Base-by-base conservation (phyloP, 2,329 filamentous ascomycete genomes). In the Thermoascus crustaceus region DNA sequence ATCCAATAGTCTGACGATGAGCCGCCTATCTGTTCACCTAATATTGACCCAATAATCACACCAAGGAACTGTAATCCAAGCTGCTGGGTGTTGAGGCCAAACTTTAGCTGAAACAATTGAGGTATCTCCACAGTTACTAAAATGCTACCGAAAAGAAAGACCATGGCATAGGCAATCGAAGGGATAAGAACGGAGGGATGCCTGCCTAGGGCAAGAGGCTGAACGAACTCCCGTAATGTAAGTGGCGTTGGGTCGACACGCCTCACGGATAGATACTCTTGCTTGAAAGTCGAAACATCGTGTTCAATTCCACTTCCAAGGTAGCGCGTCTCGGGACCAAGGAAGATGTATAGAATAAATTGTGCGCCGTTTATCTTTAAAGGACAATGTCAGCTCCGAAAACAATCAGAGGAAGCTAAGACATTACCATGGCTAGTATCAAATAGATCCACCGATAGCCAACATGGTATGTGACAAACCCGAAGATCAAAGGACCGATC, bases 391-490 rank as follows among this genome's bases (percentile, higher is more conserved):
- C 3, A 7, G 34, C 39, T 31, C 38, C 31, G 51, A 36, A 4
- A 45, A 45, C 7, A 51, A 43, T 32, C 31, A 32, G n/a, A 25
- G 3, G 14, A 32, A 20, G 14, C 14, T 2, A 19, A 22, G 11
- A 13, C 44, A 60, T 53, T 42, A 72, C 68, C 25, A 77, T 76
- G 2, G 72, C 71, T 14, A 76, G 54, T 14, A 70, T 64, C 65
- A 68, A 77, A 51, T 72, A 78, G 17, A 76, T 75, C 73, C 74
- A 78, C 10, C 69, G 62, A 37, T 72, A 78, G 0, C 69, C 67
- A 9, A 70, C 66, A 7, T 69, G 63, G 37, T 70, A 57, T 1
- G 68, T 64, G 0, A 76, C 72, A n/a, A 59, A 60, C 0, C 57
- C 57, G 18, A 60, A 55, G 14, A 61, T 56, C 11, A 60, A 53